Base-by-base conservation (phyloP, 352 stramenopile species). In the Pythium phragmiticola region DNA sequence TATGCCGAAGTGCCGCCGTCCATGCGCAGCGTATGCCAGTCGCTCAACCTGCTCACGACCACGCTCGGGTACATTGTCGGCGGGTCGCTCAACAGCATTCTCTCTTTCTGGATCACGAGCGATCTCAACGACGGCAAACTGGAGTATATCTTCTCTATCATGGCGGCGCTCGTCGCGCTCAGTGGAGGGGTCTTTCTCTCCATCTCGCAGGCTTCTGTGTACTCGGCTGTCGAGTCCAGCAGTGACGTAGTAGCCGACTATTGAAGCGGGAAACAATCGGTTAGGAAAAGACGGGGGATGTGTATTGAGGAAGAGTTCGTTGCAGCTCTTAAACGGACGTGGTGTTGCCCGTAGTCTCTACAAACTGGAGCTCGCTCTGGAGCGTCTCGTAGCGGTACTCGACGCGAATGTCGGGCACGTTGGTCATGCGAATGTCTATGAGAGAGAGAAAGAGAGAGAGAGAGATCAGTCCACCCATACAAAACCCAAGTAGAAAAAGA, bases 341-440 rank as follows among this genome's bases (percentile, higher is more conserved):
- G 16, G 45, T 41, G 61, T 57, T 57, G 45, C 61, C 61, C 23
- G 61, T 68, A 42, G 75, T 88, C 61, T 90, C 70, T 46, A 92
- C 84, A 61, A 92, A 92, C 52, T 75, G 72, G 34, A 90, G 68
- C 63, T 93, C 86, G 64, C 73, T 79, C 56, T 77, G 66, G 19
- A 93, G 78, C 30, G 84, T 94, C 66, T 96, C 87, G 74, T 95
- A 70, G 30, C 92, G 86, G 70, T 97, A 98, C 63, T 90, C 76
- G 7, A 98, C 61, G 54, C 94, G 88, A 41, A 98, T 97, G 67
- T 98, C 80, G 4, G 94, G 94, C 36, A 98, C 93, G 59, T 98
- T 98, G 34, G 92, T 97, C 83, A 97, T 95, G 34, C 82, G 83
- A 60, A 98, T 98, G 65, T 98, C 91, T 89, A 72, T 39, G 6